A percentile compares a stretch with the other conserved stretches of the same genome.
Conservation (phyloP, 2,329 filamentous ascomycete genomes). For the Cyphellophora europaea region DNA sequence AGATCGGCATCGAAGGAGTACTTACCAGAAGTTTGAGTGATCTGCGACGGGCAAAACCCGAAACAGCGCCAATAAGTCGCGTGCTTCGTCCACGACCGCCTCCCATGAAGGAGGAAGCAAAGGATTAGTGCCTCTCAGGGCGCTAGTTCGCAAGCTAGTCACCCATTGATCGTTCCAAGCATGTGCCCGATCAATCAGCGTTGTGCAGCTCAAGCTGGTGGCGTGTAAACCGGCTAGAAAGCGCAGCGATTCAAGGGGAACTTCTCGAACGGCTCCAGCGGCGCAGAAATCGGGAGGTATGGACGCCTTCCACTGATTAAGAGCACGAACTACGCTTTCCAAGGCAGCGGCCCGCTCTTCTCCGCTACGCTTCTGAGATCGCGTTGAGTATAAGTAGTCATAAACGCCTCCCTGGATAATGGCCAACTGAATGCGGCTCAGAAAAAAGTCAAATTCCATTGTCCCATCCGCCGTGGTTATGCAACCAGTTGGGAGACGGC, state of each 20-base stretch:
- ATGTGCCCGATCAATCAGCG: conserved; percentile 6
- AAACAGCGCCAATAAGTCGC: conserved; percentile 6
- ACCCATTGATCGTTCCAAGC: conserved; percentile 10
- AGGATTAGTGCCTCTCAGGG: conserved; percentile 1
- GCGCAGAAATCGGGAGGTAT: conserved; percentile 7
- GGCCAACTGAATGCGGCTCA: conserved; percentile 11
- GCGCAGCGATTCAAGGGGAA: conserved; percentile 2
- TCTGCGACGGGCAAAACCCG: conserved; percentile 2
- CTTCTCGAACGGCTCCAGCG: conserved; percentile 1
- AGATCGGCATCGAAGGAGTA: no score
- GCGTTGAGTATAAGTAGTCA: conserved; percentile 11
- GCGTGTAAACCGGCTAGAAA: conserved; percentile 6
- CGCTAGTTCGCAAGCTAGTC: conserved; percentile 4
- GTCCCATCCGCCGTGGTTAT: conserved; percentile 8
- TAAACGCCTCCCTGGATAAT: conserved; percentile 13
- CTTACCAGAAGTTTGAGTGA: conserved; percentile 7
- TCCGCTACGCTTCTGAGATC: conserved; percentile 7
- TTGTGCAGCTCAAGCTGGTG: conserved; percentile 9
- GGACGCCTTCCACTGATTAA: conserved; percentile 10
- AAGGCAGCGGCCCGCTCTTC: conserved; percentile 7
- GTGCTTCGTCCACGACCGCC: conserved; percentile 7
- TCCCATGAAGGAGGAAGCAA: conserved; percentile 6
- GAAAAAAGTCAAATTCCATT: conserved; percentile 10
- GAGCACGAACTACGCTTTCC: conserved; percentile 6
- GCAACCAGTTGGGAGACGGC: neutral